phyloP scores from a whole-genome alignment of 768 basidiomycete species.

The Leccinum longicurvipes region DNA sequence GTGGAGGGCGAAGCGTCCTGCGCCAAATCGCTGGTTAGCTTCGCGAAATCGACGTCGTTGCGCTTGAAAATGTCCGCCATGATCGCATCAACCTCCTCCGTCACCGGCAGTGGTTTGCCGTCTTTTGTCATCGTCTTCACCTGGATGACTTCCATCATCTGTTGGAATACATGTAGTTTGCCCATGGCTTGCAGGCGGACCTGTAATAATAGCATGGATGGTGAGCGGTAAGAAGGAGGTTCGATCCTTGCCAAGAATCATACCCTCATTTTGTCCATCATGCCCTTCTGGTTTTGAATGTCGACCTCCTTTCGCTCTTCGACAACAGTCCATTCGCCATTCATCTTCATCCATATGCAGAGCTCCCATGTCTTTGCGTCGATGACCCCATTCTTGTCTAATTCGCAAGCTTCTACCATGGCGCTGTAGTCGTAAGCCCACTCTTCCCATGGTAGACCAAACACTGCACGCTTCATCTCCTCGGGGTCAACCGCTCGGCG shows the following conservation, averaged over 20 bases:
- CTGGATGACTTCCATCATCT: conserved; percentile 34
- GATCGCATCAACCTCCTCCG: conserved; percentile 31
- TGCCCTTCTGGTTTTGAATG: conserved; percentile 17
- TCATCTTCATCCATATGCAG: conserved; percentile 34
- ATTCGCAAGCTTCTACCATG: conserved; percentile 25
- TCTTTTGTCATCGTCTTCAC: conserved; percentile 28
- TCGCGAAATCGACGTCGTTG: conserved; percentile 31
- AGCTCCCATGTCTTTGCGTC: conserved; percentile 25
- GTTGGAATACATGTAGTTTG: conserved; percentile 28
- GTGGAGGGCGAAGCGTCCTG: conserved; percentile 15
- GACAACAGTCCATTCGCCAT: conserved; percentile 26
- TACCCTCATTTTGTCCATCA: conserved; percentile 33
- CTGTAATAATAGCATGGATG: conserved; percentile 8
- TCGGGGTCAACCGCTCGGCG: conserved; percentile 29
- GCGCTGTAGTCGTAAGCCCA: conserved; percentile 31
- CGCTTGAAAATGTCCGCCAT: conserved; percentile 31
- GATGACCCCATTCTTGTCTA: conserved; percentile 20
- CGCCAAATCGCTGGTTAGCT: conserved; percentile 24
- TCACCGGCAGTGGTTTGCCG: conserved; percentile 21
- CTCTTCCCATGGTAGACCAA: conserved; percentile 34
- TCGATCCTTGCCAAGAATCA: neutral
- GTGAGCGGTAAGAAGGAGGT: neutral
- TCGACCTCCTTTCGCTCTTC: conserved; percentile 27
- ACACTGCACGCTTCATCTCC: conserved; percentile 21
- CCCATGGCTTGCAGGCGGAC: conserved; percentile 29